Evolutionary conservation across 805 yeast genomes (phyloP), one percentile per base, ranked within the genome.

Genomic region (Candida lessepsii): DNA sequence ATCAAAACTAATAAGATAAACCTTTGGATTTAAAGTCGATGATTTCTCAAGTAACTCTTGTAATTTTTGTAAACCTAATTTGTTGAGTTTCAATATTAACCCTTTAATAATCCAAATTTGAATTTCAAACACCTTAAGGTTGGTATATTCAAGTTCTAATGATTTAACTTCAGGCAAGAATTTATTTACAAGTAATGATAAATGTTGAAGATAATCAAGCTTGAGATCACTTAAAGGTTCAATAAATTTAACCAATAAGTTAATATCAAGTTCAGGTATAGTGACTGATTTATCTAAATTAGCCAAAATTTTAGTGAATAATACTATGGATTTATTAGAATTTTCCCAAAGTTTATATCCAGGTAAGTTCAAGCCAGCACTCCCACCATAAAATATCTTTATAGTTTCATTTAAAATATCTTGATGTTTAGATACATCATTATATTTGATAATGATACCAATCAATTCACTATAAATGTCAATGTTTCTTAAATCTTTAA

Each of bases 61-160:
- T 9, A 66, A 27, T 15, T 50, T 53, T 16, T 43, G 40, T 11
- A 57, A 30, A 2, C 72, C 73, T 4, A 41, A 31, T 3, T 48
- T 45, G 43, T 82, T 83, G 46, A 75, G 75, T 49, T 75, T 78
- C 57, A 86, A 54, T 0, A 86, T 53, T 36, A 86, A 65, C 0
- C 86, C 90, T 57, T 87, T 89, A 15, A 80, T 63, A 5, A 81
- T 59, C 96, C 96, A 89, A 2, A 82, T 65, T 9, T 71, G 57
- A 0, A 73, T 54, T 55, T 87, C 95, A 29, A 85, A 57, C 9
- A 63, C 49, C 17, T 51, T 46, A 3, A 56, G 20, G n/a, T 37
- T 29, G 6, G 15, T 9, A 9, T 29, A 15, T 9, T 30, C 31
- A 16, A 23, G 21, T 9, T 32, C 16, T 7, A 17, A 7, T 3